These are phyloP conservation scores for Knoxdaviesia proteae DNA, from an alignment of 2,329 filamentous ascomycete genomes.

Conservation along the genomic window DNA sequence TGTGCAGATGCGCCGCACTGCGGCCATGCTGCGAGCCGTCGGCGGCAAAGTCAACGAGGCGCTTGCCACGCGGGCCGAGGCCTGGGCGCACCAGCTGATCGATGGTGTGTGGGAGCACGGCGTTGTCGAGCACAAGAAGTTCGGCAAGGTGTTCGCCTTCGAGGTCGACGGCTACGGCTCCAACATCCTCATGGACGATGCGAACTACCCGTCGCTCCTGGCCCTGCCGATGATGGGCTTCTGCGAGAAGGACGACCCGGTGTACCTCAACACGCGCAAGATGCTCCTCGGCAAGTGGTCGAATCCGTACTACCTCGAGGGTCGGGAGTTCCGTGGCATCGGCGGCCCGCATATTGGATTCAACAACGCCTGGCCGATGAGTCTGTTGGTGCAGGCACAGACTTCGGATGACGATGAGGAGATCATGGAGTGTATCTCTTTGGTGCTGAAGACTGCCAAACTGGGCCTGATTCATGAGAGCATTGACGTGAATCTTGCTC, in stretches of 20 bases:
- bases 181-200: conserved; percentile 71
- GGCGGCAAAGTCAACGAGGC: conserved; percentile 22
- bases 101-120: conserved; percentile 72
- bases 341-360: conserved; percentile 66
- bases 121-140: conserved; percentile 53
- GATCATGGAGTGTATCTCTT: conserved; percentile 49
- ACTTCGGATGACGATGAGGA: conserved; percentile 69
- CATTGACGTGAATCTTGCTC: conserved; percentile 50
- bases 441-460: conserved; percentile 55
- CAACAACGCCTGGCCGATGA: conserved; percentile 94
- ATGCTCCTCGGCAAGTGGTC: conserved; percentile 51
- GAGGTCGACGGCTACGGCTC: conserved; percentile 79
- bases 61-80: conserved; percentile 32
- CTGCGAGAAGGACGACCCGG: conserved; percentile 36
- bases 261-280: conserved; percentile 73
- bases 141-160: conserved; percentile 64
- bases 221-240: conserved; percentile 66
- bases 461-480: conserved; percentile 83
- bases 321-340: conserved; percentile 63
- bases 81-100: conserved; percentile 40
- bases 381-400: conserved; percentile 73
- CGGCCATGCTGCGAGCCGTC: conserved; percentile 42
- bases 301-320: conserved; percentile 78
- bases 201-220: conserved; percentile 65
- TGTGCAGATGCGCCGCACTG: conserved; percentile 60